phyloP scores from a whole-genome alignment of 1,139 yeast genomes.

The Chernovozyma sophiae-reginae region DNA sequence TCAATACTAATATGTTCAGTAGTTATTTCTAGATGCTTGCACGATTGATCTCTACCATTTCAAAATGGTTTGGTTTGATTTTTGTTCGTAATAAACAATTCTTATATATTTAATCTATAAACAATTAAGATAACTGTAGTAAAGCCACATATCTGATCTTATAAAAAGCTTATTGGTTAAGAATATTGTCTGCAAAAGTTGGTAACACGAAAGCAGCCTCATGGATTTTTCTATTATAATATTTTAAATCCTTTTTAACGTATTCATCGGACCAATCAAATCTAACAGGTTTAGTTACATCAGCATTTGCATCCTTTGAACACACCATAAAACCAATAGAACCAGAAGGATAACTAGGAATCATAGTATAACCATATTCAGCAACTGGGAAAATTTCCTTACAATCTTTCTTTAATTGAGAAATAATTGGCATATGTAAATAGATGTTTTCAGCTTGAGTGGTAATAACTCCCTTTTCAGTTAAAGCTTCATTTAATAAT shows the following conservation, averaged over 20 bases:
- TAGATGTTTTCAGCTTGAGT: slow-evolving; percentile 92
- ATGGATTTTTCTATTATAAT: slow-evolving; percentile 78
- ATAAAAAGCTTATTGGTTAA: slow-evolving; percentile 24
- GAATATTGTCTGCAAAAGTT: slow-evolving; percentile 63
- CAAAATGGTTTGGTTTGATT: too few species aligned
- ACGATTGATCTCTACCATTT: too few species aligned
- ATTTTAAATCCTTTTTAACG: slow-evolving; percentile 64
- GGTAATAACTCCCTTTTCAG: slow-evolving; percentile 83
- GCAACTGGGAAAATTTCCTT: slow-evolving; percentile 80
- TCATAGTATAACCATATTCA: slow-evolving; percentile 81
- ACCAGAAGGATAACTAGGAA: slow-evolving; percentile 93
- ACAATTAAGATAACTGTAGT: too few species aligned
- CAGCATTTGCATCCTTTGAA: slow-evolving; percentile 62
- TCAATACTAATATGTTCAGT: too few species aligned
- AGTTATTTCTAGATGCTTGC: too few species aligned
- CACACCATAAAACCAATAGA: slow-evolving; percentile 94
- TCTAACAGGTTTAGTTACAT: slow-evolving; percentile 67
- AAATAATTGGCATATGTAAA: slow-evolving; percentile 78
- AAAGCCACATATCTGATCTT: too few species aligned
- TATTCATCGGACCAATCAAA: slow-evolving; percentile 54
- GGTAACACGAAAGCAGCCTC: slow-evolving; percentile 85
- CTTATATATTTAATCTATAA: too few species aligned
- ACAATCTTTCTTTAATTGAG: slow-evolving; percentile 72
- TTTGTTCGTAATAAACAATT: background rate
- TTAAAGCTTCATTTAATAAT: slow-evolving; percentile 72